These are phyloP conservation scores for Tephrocybe sp. DNA, from an alignment of 768 basidiomycete genomes.

Conservation along the genomic window DNA sequence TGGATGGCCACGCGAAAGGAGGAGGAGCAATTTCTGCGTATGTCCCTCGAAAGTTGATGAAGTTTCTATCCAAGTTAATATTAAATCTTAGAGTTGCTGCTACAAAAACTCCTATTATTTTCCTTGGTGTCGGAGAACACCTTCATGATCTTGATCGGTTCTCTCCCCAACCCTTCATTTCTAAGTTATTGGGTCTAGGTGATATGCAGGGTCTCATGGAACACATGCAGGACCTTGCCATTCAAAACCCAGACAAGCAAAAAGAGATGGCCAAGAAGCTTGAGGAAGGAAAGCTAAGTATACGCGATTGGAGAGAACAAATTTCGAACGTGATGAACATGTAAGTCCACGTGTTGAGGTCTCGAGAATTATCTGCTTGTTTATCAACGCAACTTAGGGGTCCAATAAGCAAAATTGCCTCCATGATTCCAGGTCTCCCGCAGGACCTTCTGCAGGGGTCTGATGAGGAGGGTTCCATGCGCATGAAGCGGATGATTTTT, in stretches of 20 bases:
- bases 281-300: constrained; percentile 95
- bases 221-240: constrained; percentile 95
- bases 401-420: constrained; percentile 97
- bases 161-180: constrained; percentile 95
- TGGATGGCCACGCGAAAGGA: constrained; percentile 99
- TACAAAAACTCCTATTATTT: constrained; percentile 98
- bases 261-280: constrained; percentile 98
- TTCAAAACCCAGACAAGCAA: constrained; percentile 93
- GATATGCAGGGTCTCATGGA: constrained; percentile 98
- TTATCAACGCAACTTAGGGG: constrained; percentile 57
- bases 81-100: constrained; percentile 77
- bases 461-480: constrained; percentile 87
- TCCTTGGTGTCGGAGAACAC: constrained; percentile 97
- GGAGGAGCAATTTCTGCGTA: constrained; percentile 99
- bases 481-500: constrained; percentile 97
- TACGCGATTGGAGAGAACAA: constrained; percentile 97
- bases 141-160: constrained; percentile 96
- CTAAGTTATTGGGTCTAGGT: constrained; percentile 92
- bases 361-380: constrained; percentile 6
- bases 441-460: constrained; percentile 89
- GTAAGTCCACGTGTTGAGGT: constrained; percentile 45
- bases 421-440: constrained; percentile 97
- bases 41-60: constrained; percentile 29
- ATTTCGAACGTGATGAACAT: constrained; percentile 98
- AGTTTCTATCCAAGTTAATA: neutral